Evolutionary conservation across 2,329 filamentous ascomycete species (phyloP), one percentile per base, ranked within the genome.

Genomic region (Magnaporthiopsis incrustans): DNA sequence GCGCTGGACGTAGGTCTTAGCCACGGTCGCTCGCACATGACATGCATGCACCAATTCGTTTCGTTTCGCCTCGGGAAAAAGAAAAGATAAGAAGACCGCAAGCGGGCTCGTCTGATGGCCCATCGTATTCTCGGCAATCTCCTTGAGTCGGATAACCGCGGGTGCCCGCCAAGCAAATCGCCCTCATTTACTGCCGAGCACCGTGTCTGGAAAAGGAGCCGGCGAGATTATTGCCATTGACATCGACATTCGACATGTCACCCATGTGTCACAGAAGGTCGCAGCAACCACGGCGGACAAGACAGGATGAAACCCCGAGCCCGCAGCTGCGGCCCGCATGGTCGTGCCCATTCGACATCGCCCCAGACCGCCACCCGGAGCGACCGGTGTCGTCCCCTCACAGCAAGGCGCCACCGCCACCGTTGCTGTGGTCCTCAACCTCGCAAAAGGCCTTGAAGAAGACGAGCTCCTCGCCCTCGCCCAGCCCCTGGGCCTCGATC

Each of bases 391-490:
- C 38, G 15, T 44, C 38, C 38, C 14, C 8, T 53, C 22, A 53
- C 44, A 53, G 22, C 44, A 6, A n/a, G 44, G 44, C 44, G 44
- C 44, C 61, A 14, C 73, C 74, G 57, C 78, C 78, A 66, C 73
- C 74, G 57, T 78, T 78, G 66, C 73, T 76, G 59, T 76, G 74
- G 11, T 81, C 77, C 53, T 87, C 85, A 66, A 96, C 81, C 79
- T 97, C 93, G 72, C 92, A 97, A 74, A 96, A 97, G 0, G 94
- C 95, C 79, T 93, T 95, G 81, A 96, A 99, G 0, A 90, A 93
- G 32, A 89, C 89, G 69, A 98, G 89, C 64, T 89, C 85, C 64
- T 92, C 88, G 32, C 86, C 86, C 0, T 81, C 77, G 0, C 73
- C 81, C 12, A 68, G 60, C 1, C 78, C 79, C 60, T 80, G 80